Conservation (phyloP, 306 rosid genomes). For the Gastrolobium villosum region DNA sequence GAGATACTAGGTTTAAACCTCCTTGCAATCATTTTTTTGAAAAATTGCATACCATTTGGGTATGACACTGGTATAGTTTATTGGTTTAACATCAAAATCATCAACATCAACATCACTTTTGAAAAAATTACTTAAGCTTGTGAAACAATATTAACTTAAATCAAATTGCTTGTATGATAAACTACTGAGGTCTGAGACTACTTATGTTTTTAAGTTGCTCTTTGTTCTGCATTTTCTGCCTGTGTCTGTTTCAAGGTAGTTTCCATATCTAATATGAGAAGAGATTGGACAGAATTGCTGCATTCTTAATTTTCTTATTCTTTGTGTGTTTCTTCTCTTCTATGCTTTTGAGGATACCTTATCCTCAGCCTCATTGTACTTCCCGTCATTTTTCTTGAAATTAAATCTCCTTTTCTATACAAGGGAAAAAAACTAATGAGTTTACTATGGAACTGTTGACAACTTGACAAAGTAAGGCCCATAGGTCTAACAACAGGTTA, state of each 20-base stretch:
- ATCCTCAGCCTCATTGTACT: not conserved
- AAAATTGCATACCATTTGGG: constrained; percentile 14
- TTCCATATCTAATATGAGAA: not conserved
- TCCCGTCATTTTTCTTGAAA: not conserved
- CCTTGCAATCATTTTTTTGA: not conserved
- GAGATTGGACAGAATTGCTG: constrained; percentile 30
- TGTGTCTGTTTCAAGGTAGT: constrained; percentile 9
- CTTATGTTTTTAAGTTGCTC: constrained; percentile 7
- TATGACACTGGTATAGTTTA: constrained; percentile 12
- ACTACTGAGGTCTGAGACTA: not conserved
- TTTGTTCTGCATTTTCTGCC: constrained; percentile 19
- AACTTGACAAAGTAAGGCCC: not conserved
- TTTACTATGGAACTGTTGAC: constrained; percentile 9
- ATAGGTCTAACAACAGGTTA: constrained; percentile 13
- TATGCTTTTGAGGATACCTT: not conserved
- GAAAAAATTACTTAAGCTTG: not conserved
- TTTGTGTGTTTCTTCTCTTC: not conserved
- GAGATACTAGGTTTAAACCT: constrained; percentile 5
- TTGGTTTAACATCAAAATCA: not conserved
- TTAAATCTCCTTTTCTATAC: not conserved
- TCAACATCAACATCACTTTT: not conserved
- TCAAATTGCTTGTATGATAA: constrained; percentile 12
- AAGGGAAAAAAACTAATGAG: not conserved
- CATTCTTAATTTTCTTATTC: constrained; percentile 2
- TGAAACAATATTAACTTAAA: constrained; percentile 7